phyloP scores from a whole-genome alignment of 1,284 basidiomycete species.

The Malassezia globosa region DNA sequence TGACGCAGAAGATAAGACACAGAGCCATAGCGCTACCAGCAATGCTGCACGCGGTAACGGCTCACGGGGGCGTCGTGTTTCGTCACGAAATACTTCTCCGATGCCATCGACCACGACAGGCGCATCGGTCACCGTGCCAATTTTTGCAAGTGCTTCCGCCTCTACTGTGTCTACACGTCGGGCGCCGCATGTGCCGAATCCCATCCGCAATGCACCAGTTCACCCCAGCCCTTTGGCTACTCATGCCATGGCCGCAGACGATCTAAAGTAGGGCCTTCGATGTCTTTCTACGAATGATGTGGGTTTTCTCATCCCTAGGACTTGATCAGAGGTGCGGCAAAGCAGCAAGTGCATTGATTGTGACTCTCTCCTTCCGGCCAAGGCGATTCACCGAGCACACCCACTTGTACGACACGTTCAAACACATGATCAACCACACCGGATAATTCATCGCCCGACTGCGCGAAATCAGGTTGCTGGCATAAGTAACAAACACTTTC shows the following conservation, averaged over 20 bases:
- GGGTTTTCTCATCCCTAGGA: too few species aligned
- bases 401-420: slow-evolving; percentile 33
- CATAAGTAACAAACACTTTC: not conserved
- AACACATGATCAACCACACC: slow-evolving; percentile 74
- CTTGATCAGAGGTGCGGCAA: slow-evolving; percentile 20
- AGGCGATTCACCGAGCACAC: slow-evolving; percentile 18
- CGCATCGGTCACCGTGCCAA: too few species aligned
- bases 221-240: slow-evolving; percentile 12
- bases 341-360: slow-evolving; percentile 28
- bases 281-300: too few species aligned
- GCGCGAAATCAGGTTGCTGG: slow-evolving; percentile 78
- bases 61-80: not conserved
- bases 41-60: not conserved
- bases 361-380: slow-evolving; percentile 28
- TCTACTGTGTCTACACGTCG: not conserved
- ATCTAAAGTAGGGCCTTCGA: not conserved
- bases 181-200: not conserved
- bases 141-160: too few species aligned
- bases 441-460: slow-evolving; percentile 71
- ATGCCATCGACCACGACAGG: not conserved
- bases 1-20: slow-evolving; percentile 3
- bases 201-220: slow-evolving; percentile 4
- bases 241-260: slow-evolving; percentile 2
- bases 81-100: slow-evolving; percentile 10
- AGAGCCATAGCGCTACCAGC: too few species aligned